Percentiles rank a stretch among this genome's conserved stretches.
Conservation (phyloP, 1,139 yeast species). For the Magnusiomyces tetraspermus region DNA sequence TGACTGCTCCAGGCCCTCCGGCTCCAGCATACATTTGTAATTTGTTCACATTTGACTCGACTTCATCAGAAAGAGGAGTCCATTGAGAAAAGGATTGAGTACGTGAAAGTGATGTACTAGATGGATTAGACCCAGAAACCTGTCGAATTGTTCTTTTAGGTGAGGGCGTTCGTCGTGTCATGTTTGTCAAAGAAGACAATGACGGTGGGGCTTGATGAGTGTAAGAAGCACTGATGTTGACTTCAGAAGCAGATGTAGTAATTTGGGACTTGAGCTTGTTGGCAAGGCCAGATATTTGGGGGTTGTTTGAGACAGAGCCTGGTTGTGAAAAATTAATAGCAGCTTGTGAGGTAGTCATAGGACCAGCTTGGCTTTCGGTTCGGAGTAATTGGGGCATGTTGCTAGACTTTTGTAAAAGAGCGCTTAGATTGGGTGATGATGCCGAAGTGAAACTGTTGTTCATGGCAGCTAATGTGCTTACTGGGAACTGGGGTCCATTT, state of each 20-base stretch:
- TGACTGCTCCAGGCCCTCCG: too few relatives aligned
- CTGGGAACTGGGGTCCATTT: too few relatives aligned
- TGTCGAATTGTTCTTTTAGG: not conserved
- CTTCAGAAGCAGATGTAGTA: not conserved
- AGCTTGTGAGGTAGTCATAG: not conserved
- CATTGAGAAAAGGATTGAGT: not conserved
- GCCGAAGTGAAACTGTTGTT: too few relatives aligned
- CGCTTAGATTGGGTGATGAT: conserved; percentile 6
- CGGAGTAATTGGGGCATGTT: not conserved
- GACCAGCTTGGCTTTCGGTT: not conserved
- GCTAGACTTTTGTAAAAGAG: not conserved
- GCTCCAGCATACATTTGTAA: not conserved
- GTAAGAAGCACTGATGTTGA: not conserved
- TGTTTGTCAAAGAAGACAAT: not conserved
- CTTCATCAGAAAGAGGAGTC: not conserved
- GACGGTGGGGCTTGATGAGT: not conserved
- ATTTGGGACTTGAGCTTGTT: not conserved
- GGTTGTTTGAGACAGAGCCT: not conserved
- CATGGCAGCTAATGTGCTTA: too few relatives aligned
- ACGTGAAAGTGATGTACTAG: not conserved
- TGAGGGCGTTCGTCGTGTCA: not conserved
- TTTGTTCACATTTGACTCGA: not conserved
- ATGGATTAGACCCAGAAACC: not conserved
- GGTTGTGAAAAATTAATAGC: not conserved
- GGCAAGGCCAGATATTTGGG: not conserved